Percentiles rank a stretch among this genome's conserved stretches.
Evolutionary conservation across 2,329 filamentous ascomycete genomes (phyloP).

Genomic region (Lecanosticta acicola): DNA sequence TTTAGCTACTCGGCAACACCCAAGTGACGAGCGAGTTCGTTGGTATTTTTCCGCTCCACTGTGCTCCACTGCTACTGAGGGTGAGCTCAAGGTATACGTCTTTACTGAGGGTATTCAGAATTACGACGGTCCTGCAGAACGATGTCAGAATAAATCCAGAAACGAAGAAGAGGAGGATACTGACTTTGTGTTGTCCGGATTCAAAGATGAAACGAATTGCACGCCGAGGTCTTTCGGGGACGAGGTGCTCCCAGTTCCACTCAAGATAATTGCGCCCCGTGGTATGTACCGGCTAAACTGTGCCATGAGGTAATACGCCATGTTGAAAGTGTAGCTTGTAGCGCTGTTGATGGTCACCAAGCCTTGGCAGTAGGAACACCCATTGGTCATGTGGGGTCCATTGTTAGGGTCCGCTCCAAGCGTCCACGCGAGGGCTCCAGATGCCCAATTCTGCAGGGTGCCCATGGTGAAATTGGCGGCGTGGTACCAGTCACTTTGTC

Average conservation of each 20-base stretch:
- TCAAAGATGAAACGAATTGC: constrained; percentile 14
- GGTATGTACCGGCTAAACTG: constrained; percentile 20
- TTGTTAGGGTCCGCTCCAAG: constrained; percentile 13
- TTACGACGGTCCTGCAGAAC: constrained; percentile 17
- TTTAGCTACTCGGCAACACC: constrained; percentile 9
- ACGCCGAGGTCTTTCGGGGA: constrained; percentile 5
- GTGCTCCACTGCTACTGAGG: constrained; percentile 12
- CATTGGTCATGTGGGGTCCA: constrained; percentile 15
- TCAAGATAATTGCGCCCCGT: constrained; percentile 9
- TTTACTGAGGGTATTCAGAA: constrained; percentile 11
- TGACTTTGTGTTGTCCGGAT: constrained; percentile 13
- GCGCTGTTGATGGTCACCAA: constrained; percentile 16
- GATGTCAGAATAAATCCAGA: too few species aligned
- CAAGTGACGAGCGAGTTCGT: constrained; percentile 14
- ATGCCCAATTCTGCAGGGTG: constrained; percentile 21
- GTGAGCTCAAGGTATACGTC: constrained; percentile 7
- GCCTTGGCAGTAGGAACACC: constrained; percentile 14
- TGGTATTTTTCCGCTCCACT: constrained; percentile 16
- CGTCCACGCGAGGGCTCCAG: constrained; percentile 18
- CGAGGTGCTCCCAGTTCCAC: constrained; percentile 7
- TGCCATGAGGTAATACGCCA: constrained; percentile 21
- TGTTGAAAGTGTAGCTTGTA: constrained; percentile 13
- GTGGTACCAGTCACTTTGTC: constrained; percentile 9
- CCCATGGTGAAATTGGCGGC: constrained; percentile 19
- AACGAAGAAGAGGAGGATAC: too few species aligned